phyloP scores from a whole-genome alignment of 2,329 filamentous ascomycete genomes.

The Plectosphaerella cucumerina region DNA sequence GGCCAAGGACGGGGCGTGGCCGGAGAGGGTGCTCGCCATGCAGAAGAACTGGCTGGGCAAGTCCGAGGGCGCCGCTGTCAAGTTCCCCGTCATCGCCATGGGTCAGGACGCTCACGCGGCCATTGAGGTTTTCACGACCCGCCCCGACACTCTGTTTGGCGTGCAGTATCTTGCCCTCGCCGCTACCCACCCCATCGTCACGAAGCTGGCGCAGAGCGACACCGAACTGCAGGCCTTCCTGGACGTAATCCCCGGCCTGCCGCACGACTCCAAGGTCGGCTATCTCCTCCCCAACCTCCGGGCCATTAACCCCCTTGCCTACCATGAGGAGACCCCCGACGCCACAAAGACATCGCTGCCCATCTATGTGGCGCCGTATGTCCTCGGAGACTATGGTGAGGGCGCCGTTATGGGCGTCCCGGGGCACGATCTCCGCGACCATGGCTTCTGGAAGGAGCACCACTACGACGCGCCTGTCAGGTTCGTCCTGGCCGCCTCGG shows the following conservation, averaged over 20 bases:
- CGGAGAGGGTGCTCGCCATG: slow-evolving; percentile 76
- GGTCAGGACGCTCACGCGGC: slow-evolving; percentile 26
- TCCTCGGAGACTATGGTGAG: slow-evolving; percentile 79
- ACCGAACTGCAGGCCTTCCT: slow-evolving; percentile 64
- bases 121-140: slow-evolving; percentile 76
- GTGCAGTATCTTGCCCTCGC: slow-evolving; percentile 82
- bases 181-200: slow-evolving; percentile 65
- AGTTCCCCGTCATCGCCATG: slow-evolving; percentile 57
- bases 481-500: slow-evolving; percentile 54
- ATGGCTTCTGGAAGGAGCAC: slow-evolving; percentile 76
- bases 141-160: slow-evolving; percentile 82
- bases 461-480: slow-evolving; percentile 55
- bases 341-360: slow-evolving; percentile 57
- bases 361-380: slow-evolving; percentile 79
- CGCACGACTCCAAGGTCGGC: slow-evolving; percentile 58
- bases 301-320: slow-evolving; percentile 63
- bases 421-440: slow-evolving; percentile 74
- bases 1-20: slow-evolving; percentile 64
- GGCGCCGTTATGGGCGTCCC: slow-evolving; percentile 92
- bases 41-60: slow-evolving; percentile 87
- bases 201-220: slow-evolving; percentile 54
- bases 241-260: slow-evolving; percentile 52
- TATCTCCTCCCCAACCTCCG: slow-evolving; percentile 60
- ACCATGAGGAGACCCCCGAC: slow-evolving; percentile 45
- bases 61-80: slow-evolving; percentile 67